Evolutionary conservation across 306 rosid species (phyloP).

Genomic region (Boehmeria nivea): DNA sequence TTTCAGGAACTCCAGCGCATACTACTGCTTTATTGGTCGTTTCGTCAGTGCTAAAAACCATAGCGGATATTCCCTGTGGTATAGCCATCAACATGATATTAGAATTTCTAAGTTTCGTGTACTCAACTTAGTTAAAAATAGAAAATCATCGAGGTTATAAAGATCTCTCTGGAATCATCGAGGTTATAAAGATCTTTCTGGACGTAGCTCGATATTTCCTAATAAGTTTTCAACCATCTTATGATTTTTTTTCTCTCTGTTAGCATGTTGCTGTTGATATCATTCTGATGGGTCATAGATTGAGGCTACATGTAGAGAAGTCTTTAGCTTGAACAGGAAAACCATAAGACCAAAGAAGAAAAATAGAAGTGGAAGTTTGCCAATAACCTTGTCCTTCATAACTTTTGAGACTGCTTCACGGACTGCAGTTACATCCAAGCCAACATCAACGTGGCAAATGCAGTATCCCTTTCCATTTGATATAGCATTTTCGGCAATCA

Average conservation of each 20-base stretch:
- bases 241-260: too few species aligned
- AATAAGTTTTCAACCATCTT: too few species aligned
- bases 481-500: constrained; percentile 66
- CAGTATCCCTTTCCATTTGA: constrained; percentile 67
- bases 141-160: not conserved
- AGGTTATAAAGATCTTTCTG: too few species aligned
- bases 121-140: not conserved
- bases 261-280: too few species aligned
- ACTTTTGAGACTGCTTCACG: constrained; percentile 90
- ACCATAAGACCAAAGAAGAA: too few species aligned
- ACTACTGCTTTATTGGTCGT: constrained; percentile 82
- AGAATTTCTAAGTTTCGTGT: constrained; percentile 18
- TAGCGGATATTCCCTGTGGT: constrained; percentile 81
- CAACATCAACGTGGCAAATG: constrained; percentile 71
- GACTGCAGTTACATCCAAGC: constrained; percentile 86
- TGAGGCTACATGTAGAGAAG: too few species aligned
- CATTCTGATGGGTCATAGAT: too few species aligned
- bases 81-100: constrained; percentile 22
- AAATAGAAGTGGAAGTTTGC: too few species aligned
- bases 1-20: constrained; percentile 93
- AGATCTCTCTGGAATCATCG: not conserved
- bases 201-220: too few species aligned
- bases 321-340: too few species aligned
- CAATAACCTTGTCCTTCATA: constrained; percentile 77
- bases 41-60: constrained; percentile 85